These are phyloP conservation scores for Skeletonema tropicum DNA, from an alignment of 108 stramenopile species.

Conservation along the genomic window DNA sequence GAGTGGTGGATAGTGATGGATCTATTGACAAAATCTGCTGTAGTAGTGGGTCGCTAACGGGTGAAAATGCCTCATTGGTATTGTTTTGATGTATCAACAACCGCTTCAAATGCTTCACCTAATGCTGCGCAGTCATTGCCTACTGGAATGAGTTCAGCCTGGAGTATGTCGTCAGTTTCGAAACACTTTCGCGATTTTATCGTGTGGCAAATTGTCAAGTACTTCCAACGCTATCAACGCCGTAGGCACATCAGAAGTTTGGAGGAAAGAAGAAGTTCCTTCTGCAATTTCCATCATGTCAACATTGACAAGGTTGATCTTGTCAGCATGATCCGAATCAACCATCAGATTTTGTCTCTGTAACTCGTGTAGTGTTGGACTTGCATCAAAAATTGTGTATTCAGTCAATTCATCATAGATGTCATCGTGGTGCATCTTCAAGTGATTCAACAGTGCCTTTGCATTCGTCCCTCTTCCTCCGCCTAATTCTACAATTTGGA, in stretches of 20 bases:
- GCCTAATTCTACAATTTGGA: constrained; percentile 81
- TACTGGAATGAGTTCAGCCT: constrained; percentile 55
- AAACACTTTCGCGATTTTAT: constrained; percentile 63
- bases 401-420: constrained; percentile 55
- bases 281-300: constrained; percentile 83
- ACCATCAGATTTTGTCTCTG: constrained; percentile 52
- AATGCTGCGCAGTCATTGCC: neutral
- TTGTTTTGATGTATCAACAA: constrained; percentile 12
- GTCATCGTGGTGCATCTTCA: constrained; percentile 49
- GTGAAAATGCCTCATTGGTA: constrained; percentile 61
- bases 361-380: constrained; percentile 68
- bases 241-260: constrained; percentile 59
- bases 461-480: constrained; percentile 88
- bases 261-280: constrained; percentile 46
- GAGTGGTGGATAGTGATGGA: constrained; percentile 38
- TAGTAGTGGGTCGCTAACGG: constrained; percentile 69
- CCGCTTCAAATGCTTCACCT: constrained; percentile 1
- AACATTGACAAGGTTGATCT: constrained; percentile 55
- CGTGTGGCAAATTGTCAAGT: constrained; percentile 88
- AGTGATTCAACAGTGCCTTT: constrained; percentile 59
- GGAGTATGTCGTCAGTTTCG: constrained; percentile 53
- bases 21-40: constrained; percentile 49
- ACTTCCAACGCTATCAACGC: constrained; percentile 73
- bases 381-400: constrained; percentile 82
- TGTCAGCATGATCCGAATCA: constrained; percentile 52